A percentile compares a stretch with the other conserved stretches of the same genome.
phyloP scores from a whole-genome alignment of 2,329 filamentous ascomycete genomes.

The Scleromitrula shiraiana region DNA sequence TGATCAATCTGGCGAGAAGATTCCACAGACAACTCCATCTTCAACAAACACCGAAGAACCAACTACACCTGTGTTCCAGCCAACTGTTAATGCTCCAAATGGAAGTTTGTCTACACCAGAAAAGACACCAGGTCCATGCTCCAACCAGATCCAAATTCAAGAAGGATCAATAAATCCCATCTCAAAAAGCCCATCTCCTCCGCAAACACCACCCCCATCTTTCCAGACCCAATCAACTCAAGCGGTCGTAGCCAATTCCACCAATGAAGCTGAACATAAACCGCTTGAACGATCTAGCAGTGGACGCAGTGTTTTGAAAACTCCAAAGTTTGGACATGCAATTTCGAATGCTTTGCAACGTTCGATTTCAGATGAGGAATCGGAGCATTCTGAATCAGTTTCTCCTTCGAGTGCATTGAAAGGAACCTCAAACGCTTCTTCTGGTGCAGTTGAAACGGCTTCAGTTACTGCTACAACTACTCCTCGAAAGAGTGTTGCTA shows the following conservation, averaged over 20 bases:
- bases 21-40: not conserved
- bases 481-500: too few species aligned
- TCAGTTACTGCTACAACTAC: too few species aligned
- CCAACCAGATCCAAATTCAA: not conserved
- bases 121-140: not conserved
- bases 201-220: constrained; percentile 1
- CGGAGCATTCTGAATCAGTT: too few species aligned
- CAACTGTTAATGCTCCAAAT: not conserved
- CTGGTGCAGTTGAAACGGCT: too few species aligned
- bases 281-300: constrained; percentile 1
- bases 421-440: too few species aligned
- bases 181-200: constrained; percentile 4
- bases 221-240: not conserved
- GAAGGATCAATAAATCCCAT: not conserved
- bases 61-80: not conserved
- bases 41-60: not conserved
- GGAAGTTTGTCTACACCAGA: not conserved
- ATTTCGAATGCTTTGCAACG: constrained; percentile 4
- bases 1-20: not conserved
- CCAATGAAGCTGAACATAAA: not conserved
- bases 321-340: constrained; percentile 5
- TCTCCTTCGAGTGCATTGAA: too few species aligned
- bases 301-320: not conserved
- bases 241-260: not conserved
- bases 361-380: constrained; percentile 4